Base-by-base conservation (phyloP, 2,329 filamentous ascomycete species). In the Pseudogymnoascus sp. region DNA sequence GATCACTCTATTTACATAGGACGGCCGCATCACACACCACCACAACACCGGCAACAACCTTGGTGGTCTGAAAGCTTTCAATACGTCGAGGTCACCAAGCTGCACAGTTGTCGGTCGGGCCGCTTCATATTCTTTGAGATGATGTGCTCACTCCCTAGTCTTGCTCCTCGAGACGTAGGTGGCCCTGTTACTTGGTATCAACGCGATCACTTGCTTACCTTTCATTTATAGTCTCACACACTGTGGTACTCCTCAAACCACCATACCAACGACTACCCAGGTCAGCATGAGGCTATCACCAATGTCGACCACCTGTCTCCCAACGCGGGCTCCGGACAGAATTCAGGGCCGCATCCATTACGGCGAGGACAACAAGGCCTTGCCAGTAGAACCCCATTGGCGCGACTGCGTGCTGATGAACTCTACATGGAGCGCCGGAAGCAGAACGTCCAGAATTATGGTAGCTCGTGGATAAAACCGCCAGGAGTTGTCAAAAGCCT, bases 401-500 rank as follows among this genome's bases (percentile, higher is more conserved):
- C 88, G 8, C 81, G 87, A 1, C 84, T 96, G 10, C 81, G 84
- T 26, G 78, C 85, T 43, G 93, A 97, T 73, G 95, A 98, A 77
- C 83, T 86, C 65, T 83, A 86, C 64, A 82, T 96, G 67, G 84
- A 88, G 62, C 83, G 88, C 7, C 90, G 93, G 56, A 91, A 93
- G 71, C 78, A 85, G 59, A 91, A 93, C 68, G 89, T 98, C 31
- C 85, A 89, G 59, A 90, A 92, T 71, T 97, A 96, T 72, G 95
- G 95, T 65, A 89, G 88, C 68, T 84, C 84, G 50, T 99, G 95
- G 95, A 87, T 99, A 63, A 90, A 89, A 64, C 95, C 95, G 0
- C 92, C 91, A 0, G 95, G 93, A 6, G 83, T 96, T 62, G 75
- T 86, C 63, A 99, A 98, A 80, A 96, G 93, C 1, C 85, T 96